Base-by-base conservation (phyloP, 2,329 filamentous ascomycete genomes). In the Onygenales sp. region DNA sequence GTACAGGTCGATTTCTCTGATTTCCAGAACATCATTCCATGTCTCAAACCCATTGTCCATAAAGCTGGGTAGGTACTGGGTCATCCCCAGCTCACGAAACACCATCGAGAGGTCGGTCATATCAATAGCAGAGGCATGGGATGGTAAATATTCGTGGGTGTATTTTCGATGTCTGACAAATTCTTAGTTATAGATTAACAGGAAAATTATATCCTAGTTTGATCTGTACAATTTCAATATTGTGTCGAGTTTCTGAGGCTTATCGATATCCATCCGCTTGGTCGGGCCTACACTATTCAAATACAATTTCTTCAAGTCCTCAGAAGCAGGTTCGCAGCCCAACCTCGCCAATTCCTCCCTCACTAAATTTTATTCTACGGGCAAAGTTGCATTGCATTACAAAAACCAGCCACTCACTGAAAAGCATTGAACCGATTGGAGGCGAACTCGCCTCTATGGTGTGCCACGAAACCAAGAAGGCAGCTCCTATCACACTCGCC, bases 11-110 rank as follows among this genome's bases (percentile, higher is more conserved):
- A 40, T 14, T 40, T 54, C 52, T 11, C 49, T 54, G 49, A 54
- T 54, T 32, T 54, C 52, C n/a, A 54, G 43, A n/a, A 54, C 52
- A 46, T 54, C 52, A 6, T 50, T 39, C 52, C 52, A 54, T 31
- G 40, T 54, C 33, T 54, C 52, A 33, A 54, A 54, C 11, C 52
- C 52, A 52, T 54, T 54, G 10, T 45, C 48, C 31, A 52, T 48
- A 14, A 54, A 54, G 17, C 49, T 50, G 33, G 49, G 36, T 31
- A 54, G 17, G 43, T 54, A 54, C 37, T 54, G 52, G 42, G 52
- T 37, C 49, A 54, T 54, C 21, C 44, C 52, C 42, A 54, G 43
- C 42, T 54, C 52, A 42, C 48, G 42, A 43, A 54, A 47, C 31
- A 52, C 39, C 42, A 46, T 46, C 14, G 34, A 42, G 33, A 51